Evolutionary conservation across 345 rosid species (phyloP).

Genomic region (Euphorbia tirucalli): DNA sequence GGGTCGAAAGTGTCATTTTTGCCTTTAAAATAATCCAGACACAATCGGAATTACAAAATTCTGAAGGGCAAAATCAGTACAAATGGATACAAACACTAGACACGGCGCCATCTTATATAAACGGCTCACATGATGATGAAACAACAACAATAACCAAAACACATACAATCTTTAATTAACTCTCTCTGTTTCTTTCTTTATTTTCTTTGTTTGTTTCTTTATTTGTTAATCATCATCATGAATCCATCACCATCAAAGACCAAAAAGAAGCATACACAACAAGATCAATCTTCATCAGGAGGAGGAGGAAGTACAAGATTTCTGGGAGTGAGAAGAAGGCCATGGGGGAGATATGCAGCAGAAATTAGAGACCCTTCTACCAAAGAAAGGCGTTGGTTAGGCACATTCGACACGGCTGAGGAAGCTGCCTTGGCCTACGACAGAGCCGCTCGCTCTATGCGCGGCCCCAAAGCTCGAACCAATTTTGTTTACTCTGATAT

Average conservation of each 20-base stretch:
- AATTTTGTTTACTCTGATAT: slow-evolving; percentile 79
- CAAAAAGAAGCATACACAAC: slow-evolving; percentile 52
- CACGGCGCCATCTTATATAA: slow-evolving; percentile 16
- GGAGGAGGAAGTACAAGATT: slow-evolving; percentile 32
- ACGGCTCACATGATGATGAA: not conserved
- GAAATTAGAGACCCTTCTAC: slow-evolving; percentile 84
- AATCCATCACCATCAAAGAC: slow-evolving; percentile 48
- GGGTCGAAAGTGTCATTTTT: too few relatives aligned
- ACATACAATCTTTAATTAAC: not conserved
- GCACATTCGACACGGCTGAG: slow-evolving; percentile 81
- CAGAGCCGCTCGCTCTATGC: slow-evolving; percentile 77
- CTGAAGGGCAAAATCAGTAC: not conserved
- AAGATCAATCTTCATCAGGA: not conserved
- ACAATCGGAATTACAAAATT: not conserved
- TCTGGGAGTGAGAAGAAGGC: slow-evolving; percentile 77
- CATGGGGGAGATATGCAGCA: slow-evolving; percentile 87
- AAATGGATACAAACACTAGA: not conserved
- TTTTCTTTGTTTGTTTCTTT: too few relatives aligned
- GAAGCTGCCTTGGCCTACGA: slow-evolving; percentile 87
- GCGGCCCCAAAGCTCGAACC: slow-evolving; percentile 71
- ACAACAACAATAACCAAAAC: not conserved
- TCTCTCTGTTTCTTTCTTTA: not conserved
- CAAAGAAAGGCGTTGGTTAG: slow-evolving; percentile 84
- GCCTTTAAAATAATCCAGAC: too few relatives aligned
- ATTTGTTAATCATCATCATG: slow-evolving; percentile 25